A percentile compares a stretch with the other conserved stretches of the same genome.
Evolutionary conservation across 371 early-diverging fungal species (phyloP).

Genomic region (Nematocida sp.): DNA sequence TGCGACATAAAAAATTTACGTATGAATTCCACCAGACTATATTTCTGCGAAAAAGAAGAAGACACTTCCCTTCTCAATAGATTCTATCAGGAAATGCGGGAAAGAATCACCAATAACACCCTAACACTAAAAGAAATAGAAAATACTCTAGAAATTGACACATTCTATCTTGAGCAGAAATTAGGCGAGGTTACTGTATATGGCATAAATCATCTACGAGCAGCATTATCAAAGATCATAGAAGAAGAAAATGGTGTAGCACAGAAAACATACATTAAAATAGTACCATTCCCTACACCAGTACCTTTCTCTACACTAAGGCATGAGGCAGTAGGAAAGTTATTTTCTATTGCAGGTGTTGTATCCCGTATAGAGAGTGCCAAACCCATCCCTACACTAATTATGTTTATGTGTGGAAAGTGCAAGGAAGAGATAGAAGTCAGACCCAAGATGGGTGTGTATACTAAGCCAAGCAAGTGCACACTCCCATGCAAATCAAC

Average conservation of each 20-base stretch:
- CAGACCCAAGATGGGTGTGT: constrained; percentile 42
- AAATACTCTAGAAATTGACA: constrained; percentile 18
- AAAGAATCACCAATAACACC: neutral
- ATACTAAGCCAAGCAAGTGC: constrained; percentile 61
- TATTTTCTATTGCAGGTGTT: constrained; percentile 61
- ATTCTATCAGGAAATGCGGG: constrained; percentile 11
- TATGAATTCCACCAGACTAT: constrained; percentile 26
- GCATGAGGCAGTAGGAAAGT: constrained; percentile 37
- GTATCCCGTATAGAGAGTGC: constrained; percentile 63
- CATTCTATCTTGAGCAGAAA: constrained; percentile 13
- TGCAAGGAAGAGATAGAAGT: constrained; percentile 59
- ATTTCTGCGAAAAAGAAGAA: constrained; percentile 28
- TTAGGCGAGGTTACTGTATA: constrained; percentile 10
- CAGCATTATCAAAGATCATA: constrained; percentile 22
- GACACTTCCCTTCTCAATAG: neutral
- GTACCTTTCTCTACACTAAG: constrained; percentile 28
- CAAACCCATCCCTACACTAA: constrained; percentile 39
- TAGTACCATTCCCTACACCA: constrained; percentile 17
- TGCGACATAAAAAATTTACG: constrained; percentile 76
- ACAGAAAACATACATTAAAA: constrained; percentile 14
- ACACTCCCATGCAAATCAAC: constrained; percentile 61
- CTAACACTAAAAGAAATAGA: constrained; percentile 45
- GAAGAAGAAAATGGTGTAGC: neutral
- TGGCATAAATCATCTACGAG: constrained; percentile 39
- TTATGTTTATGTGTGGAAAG: constrained; percentile 66